These are phyloP conservation scores for Penstemon eatonii DNA, from an alignment of 257 asterid genomes.

Conservation along the genomic window DNA sequence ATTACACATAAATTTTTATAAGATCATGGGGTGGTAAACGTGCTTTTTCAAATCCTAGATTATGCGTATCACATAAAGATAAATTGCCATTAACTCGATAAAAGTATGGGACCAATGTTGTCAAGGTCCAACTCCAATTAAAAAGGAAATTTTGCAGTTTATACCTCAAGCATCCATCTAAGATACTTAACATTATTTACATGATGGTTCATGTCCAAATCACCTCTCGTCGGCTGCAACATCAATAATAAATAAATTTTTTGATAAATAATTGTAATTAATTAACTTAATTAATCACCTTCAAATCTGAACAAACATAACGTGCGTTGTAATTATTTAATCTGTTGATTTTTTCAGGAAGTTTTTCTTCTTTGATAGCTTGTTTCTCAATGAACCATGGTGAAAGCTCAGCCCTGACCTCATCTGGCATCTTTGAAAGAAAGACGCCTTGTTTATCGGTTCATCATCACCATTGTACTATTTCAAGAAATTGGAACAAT, in stretches of 20 bases:
- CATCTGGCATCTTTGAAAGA: conserved; percentile 94
- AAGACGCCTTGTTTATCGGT: conserved; percentile 74
- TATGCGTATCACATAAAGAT: no score
- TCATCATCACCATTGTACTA: conserved; percentile 98
- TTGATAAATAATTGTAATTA: neutral
- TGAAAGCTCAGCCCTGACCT: conserved; percentile 72
- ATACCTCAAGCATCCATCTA: conserved; percentile 94
- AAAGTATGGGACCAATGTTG: no score
- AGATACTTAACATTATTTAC: conserved; percentile 89
- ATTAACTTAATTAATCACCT: conserved; percentile 50
- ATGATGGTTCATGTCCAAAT: conserved; percentile 96
- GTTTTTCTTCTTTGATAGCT: no score
- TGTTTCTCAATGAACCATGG: conserved; percentile 79
- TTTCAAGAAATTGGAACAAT: neutral
- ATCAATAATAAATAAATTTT: neutral
- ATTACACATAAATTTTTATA: no score
- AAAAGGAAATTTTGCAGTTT: no score
- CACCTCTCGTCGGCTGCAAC: conserved; percentile 84
- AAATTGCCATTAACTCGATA: no score
- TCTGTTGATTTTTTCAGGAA: conserved; percentile 55
- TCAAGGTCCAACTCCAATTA: no score
- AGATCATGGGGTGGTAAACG: no score
- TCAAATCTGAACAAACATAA: conserved; percentile 56
- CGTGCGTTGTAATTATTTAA: conserved; percentile 49
- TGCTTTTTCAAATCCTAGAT: no score